Conservation (phyloP, 2,329 filamentous ascomycete species). For the Xylaria sp. region DNA sequence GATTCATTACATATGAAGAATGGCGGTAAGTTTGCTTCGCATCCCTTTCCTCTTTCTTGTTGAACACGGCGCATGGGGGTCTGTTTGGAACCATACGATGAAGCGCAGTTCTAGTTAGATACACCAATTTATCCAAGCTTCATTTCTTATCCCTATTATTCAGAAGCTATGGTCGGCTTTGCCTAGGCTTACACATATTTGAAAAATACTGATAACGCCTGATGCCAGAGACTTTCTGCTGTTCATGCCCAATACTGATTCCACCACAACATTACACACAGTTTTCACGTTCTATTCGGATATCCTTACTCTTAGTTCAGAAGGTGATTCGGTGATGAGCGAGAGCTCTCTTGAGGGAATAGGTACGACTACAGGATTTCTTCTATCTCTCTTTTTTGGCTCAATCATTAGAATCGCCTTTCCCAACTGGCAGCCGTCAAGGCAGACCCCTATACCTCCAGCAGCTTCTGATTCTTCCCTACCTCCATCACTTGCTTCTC, state of each 20-base stretch:
- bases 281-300: constrained; percentile 92
- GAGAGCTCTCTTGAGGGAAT: constrained; percentile 91
- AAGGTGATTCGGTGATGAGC: constrained; percentile 92
- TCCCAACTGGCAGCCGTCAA: constrained; percentile 54
- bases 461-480: constrained; percentile 29
- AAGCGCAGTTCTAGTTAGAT: not conserved
- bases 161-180: not conserved
- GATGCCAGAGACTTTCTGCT: constrained; percentile 83
- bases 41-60: not conserved
- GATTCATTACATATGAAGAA: constrained; percentile 89
- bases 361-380: constrained; percentile 81
- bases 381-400: constrained; percentile 79
- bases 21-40: constrained; percentile 81
- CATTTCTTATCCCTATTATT: not conserved
- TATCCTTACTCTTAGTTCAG: constrained; percentile 86
- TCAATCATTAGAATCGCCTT: constrained; percentile 75
- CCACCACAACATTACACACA: constrained; percentile 77
- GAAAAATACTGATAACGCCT: constrained; percentile 16
- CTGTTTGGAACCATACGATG: not conserved
- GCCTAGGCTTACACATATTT: not conserved
- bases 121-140: constrained; percentile 8
- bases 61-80: not conserved
- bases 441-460: constrained; percentile 31
- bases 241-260: constrained; percentile 76
- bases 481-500: constrained; percentile 34